Base-by-base conservation (phyloP, 1,284 basidiomycete species). In the Naganishia sp. region DNA sequence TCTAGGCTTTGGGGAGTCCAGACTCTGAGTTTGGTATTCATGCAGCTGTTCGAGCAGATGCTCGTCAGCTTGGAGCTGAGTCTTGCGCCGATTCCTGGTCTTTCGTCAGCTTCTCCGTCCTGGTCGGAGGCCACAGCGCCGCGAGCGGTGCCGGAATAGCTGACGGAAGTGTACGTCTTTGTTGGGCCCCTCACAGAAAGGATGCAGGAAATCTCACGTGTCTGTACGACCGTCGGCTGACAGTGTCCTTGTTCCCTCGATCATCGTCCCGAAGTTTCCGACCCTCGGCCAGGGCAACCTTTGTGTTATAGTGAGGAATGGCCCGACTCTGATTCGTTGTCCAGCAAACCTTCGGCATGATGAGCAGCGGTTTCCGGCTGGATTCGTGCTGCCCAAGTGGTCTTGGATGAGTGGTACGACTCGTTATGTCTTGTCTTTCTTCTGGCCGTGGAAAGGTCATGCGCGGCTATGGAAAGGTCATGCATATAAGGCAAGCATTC, bases 191-290 rank as follows among this genome's bases (percentile, higher is more conserved):
- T 9, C 36, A 9, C 36, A 39, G 36, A 9, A 39, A 10, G 36
- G 3, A 49, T 49, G 48, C 21, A 21, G 21, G 48, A 28, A 15
- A 21, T 28, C 36, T 39, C 36, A 39, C 36, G 36, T 39, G 36
- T 13, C 13, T 7, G 10, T 2, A 39, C 7, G 4, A 13, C 36
- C 7, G 7, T 39, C 36, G 36, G 36, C 36, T 39, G 36, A 39
- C 36, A 13, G 7, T 39, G 36, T 9, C 28, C 50, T 18, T 53
- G 50, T 10, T 36, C 21, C 48, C 16, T 55, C 18, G 21, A 33
- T n/a, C 36, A 42, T 36, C 28, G 39, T 55, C 53, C 53, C n/a
- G 33, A 55, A 55, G 31, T 36, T 39, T 21, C 53, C 53, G 53
- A 55, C 5, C n/a, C 33, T 39, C 53, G 31, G 16, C 31, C 11